A percentile compares a stretch with the other conserved stretches of the same genome.
Evolutionary conservation across 2,329 filamentous ascomycete species (phyloP).

Genomic region (Fusarium solani-melongenae): DNA sequence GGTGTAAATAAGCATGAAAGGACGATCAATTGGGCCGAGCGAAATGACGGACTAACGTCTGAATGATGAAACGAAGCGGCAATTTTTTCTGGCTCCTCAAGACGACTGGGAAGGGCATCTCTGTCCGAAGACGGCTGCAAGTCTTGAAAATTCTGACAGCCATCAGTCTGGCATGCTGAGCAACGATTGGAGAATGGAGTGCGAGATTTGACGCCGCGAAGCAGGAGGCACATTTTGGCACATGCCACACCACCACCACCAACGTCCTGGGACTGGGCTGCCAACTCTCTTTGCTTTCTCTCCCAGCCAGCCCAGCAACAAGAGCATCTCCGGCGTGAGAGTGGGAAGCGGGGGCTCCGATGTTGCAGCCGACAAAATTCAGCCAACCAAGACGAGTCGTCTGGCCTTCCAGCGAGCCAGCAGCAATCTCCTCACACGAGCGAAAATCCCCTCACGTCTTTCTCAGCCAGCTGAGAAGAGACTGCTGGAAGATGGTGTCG

Average conservation of each 20-base stretch:
- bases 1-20: slow-evolving; percentile 39
- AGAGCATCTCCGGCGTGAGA: slow-evolving; percentile 30
- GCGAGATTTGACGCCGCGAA: slow-evolving; percentile 14
- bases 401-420: background rate
- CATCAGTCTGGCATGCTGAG: slow-evolving; percentile 3
- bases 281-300: slow-evolving; percentile 21
- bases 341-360: slow-evolving; percentile 34
- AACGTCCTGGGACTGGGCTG: background rate
- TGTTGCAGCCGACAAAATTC: slow-evolving; percentile 30
- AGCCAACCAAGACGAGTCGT: slow-evolving; percentile 9
- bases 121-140: slow-evolving; percentile 12
- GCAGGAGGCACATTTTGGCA: slow-evolving; percentile 24
- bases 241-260: slow-evolving; percentile 29
- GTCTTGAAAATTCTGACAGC: slow-evolving; percentile 30
- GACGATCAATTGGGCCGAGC: slow-evolving; percentile 22
- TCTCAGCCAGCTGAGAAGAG: background rate
- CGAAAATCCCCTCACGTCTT: background rate
- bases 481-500: background rate
- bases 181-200: slow-evolving; percentile 26
- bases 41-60: slow-evolving; percentile 16
- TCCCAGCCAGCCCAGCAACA: slow-evolving; percentile 16
- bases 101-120: background rate
- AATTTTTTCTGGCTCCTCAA: slow-evolving; percentile 6
- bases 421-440: background rate
- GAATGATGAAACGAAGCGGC: slow-evolving; percentile 2